These are phyloP conservation scores for Colletotrichum abscissum DNA, from an alignment of 2,329 filamentous ascomycete species.

Conservation along the genomic window DNA sequence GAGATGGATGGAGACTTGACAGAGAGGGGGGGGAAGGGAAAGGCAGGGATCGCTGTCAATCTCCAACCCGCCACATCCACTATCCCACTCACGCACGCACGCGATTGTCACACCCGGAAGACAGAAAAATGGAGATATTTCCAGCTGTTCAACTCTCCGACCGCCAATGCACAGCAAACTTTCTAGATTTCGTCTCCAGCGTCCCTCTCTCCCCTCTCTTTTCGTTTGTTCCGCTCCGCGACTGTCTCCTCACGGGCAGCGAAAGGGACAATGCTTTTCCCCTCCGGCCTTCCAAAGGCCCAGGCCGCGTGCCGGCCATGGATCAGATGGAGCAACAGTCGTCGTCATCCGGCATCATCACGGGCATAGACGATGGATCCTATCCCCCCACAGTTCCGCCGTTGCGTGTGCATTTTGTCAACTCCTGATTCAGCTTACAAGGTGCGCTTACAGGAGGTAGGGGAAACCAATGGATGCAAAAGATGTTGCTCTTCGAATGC, in stretches of 20 bases:
- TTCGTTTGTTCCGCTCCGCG: neutral
- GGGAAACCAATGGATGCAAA: neutral
- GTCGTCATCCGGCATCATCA: slow-evolving; percentile 31
- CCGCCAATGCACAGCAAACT: neutral
- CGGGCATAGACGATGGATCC: neutral
- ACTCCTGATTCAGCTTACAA: neutral
- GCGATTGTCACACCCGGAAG: slow-evolving; percentile 16
- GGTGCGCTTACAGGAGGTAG: neutral
- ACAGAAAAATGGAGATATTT: slow-evolving; percentile 10
- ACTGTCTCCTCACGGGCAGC: slow-evolving; percentile 5
- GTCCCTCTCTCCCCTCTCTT: neutral
- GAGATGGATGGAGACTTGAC: neutral
- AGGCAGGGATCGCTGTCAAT: slow-evolving; percentile 11
- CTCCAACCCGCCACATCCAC: slow-evolving; percentile 4
- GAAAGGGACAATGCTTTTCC: slow-evolving; percentile 10
- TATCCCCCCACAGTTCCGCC: slow-evolving; percentile 13
- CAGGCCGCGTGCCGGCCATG: neutral
- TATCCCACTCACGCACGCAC: slow-evolving; percentile 17
- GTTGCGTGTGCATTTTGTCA: neutral
- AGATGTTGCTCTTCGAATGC: neutral
- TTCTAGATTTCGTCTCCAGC: neutral
- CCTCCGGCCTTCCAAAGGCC: neutral
- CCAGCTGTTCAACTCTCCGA: neutral
- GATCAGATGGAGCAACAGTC: neutral
- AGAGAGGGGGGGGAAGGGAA: neutral